Base-by-base conservation (phyloP, 768 basidiomycete species). In the Exsudoporus frostii region DNA sequence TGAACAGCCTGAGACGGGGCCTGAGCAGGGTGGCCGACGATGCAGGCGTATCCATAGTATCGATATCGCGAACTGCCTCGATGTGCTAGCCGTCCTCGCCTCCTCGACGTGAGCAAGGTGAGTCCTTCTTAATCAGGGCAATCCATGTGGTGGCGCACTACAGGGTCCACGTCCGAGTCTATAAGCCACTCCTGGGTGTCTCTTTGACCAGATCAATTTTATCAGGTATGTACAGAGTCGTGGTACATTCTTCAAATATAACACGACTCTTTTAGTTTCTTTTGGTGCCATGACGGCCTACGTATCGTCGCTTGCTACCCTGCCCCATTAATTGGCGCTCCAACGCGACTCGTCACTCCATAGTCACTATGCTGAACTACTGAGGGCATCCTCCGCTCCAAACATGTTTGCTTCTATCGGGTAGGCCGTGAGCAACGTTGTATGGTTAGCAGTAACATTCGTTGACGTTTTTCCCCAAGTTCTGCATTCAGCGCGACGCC, bases 401-500 rank as follows among this genome's bases (percentile, higher is more conserved):
- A 70, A 57, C 39, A 34, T 70, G 11, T 54, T 59, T 39, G 54
- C 66, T 19, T 65, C 52, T 11, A 20, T 59, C 10, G 68, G 68
- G 66, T 67, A 43, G 10, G 56, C 25, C n/a, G 3, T 11, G 17
- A 40, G 22, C 41, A 7, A 37, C 17, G 4, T 11, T 22, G 19
- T 36, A 33, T 30, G 22, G 34, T 44, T 11, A n/a, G 14, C n/a
- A 20, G 30, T 6, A 6, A 25, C 20, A 13, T 44, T 61, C 33
- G 58, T 33, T 25, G 4, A 43, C 58, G 4, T 60, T 59, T 39
- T 59, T 56, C 2, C 58, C 58, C 3, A 24, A 6, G 25, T 25
- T 34, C 64, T 84, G 79, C 59, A 65, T 85, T 17, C 83, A 85
- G 55, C 67, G 84, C 15, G 76, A 80, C 50, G 75, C 82, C 7